Evolutionary conservation across 23 red algal genomes (phyloP).

Genomic region (Gracilaria vermiculophylla): DNA sequence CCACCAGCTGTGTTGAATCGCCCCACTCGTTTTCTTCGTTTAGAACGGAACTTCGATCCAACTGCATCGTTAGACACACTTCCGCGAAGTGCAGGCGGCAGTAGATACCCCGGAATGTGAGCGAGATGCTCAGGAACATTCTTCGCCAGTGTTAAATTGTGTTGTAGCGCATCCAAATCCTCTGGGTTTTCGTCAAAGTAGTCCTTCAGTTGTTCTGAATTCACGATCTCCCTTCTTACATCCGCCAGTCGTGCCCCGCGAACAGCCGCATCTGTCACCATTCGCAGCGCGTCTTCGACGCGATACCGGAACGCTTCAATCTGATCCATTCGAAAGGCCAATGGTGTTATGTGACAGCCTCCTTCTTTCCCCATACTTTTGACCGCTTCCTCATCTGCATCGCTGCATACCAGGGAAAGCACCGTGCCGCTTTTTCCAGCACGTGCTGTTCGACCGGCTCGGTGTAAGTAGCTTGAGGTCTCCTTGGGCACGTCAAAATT

Average conservation of each 20-base stretch:
- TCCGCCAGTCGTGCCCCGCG: conserved; percentile 75
- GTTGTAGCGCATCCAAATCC: conserved; percentile 83
- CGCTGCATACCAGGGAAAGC: conserved; percentile 72
- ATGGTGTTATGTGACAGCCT: conserved; percentile 50
- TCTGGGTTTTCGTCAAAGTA: conserved; percentile 83
- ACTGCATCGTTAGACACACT: conserved; percentile 7
- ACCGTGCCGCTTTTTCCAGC: conserved; percentile 77
- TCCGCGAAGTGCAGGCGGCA: conserved; percentile 73
- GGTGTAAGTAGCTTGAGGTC: conserved; percentile 68
- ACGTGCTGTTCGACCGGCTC: conserved; percentile 90
- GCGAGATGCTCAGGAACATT: conserved; percentile 74
- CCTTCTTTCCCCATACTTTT: conserved; percentile 28
- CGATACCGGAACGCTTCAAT: conserved; percentile 98
- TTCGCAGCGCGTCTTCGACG: conserved; percentile 85
- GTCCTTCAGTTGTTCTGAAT: conserved; percentile 78
- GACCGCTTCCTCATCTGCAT: conserved; percentile 53
- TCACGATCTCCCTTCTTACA: conserved; percentile 88
- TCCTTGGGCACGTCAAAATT: conserved; percentile 83
- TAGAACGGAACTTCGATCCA: conserved; percentile 29
- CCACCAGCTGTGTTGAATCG: not conserved
- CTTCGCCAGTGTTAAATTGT: conserved; percentile 67
- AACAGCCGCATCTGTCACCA: conserved; percentile 72
- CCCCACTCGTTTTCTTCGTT: not conserved
- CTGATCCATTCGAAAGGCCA: conserved; percentile 74
- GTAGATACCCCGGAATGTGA: conserved; percentile 80